Evolutionary conservation across 2,329 filamentous ascomycete species (phyloP), one percentile per base, ranked within the genome.

Genomic region (Fusarium sp.): DNA sequence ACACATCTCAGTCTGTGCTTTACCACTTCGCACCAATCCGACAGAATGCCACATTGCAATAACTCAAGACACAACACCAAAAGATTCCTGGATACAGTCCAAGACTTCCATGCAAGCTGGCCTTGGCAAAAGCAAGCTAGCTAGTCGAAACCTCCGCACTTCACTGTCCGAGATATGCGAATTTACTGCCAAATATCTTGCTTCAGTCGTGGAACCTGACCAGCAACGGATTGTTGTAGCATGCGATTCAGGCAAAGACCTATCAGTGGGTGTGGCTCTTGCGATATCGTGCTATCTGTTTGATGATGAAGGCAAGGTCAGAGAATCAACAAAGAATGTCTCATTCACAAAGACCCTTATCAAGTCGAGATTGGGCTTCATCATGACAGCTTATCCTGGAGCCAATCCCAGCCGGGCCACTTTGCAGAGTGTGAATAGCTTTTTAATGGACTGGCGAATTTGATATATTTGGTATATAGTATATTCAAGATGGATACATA

Each of bases 391-490:
- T 1, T 90, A 91, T 75, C 91, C 94, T 1, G 89, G 91, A 69
- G 91, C 90, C 4, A 97, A 96, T 75, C 94, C 95, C 0, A 94
- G 90, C 65, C 85, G 96, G 35, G 86, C 92, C 21, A 97, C 94
- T 0, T 80, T 98, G 36, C 94, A 97, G 78, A 95, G 93, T 70
- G 91, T 98, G 7, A 97, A 98, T 78, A 92, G 92, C 55, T 97
- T 93, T 73, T 80, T 98, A 50, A 95, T 98, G 88, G 85, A 85
- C 57, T 82, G 80, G 78, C 74, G 75, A 43, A 78, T 63, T 75
- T 69, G 59, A 76, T 18, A 8, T 13, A 13, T 1, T 11, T 8
- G 4, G 10, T 29, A 8, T n/a, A 20, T 6, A 35, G 29, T 18
- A 60, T 23, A n/a, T 35, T 13, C 37, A 17, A 29, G n/a, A 18